Evolutionary conservation across 1,139 yeast species (phyloP), one percentile per base, ranked within the genome.

Genomic region (Saccharomycopsis hybrid): DNA sequence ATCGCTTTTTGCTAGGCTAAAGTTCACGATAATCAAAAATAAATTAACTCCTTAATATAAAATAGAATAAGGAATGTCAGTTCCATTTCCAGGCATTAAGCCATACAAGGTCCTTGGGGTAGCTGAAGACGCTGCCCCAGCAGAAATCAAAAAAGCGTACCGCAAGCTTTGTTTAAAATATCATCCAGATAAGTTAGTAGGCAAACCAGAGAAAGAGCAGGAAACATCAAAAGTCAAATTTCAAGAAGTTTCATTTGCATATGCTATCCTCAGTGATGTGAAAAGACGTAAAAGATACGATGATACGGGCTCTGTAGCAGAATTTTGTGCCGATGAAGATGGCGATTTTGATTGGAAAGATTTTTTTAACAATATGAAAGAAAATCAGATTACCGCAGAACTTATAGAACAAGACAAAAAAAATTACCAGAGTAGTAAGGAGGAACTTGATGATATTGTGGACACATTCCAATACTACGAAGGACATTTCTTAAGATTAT

Each of bases 161-260:
- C 78, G 89, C 58, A 78, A 76, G 55, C 68, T 78, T 41, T 87
- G 95, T 58, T 71, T 88, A 43, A 69, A 73, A 54, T 75, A 77
- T 55, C 96, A 88, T 62, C 96, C 96, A 0, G 96, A 88, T 65
- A 88, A 87, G 62, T 61, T 76, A 43, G 71, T 69, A 52, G 78
- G 77, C 54, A 65, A 62, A 25, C 62, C 67, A 3, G 65, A 62
- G 4, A 65, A 64, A 1, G 67, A 65, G 41, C 62, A 55, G 30
- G 65, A 54, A 35, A 69, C 62, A 37, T 73, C 76, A 54, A 69
- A 68, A 52, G 68, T 65, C 11, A 59, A 60, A 52, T 88, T 88
- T 62, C 85, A 88, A 54, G 68, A 75, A 58, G 73, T 88, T 31
- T 92, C 87, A 61, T 82, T 85, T 62, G 84, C 95, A 35, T 87